A percentile compares a stretch with the other conserved stretches of the same genome.
phyloP scores from a whole-genome alignment of 139 green algal species.

The Eudorina sp. region DNA sequence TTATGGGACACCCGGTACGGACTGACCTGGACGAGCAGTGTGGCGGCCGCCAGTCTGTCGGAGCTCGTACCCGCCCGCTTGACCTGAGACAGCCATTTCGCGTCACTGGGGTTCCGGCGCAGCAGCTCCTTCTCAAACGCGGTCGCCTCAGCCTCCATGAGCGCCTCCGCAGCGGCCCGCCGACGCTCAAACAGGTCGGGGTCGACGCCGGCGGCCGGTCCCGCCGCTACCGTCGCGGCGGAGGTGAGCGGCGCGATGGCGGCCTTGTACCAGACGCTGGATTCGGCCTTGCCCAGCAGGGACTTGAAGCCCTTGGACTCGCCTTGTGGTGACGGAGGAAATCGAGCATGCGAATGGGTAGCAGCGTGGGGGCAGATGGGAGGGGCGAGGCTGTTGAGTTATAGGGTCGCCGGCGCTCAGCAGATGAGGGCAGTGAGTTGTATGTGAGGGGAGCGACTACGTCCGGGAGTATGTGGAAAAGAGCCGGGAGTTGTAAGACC shows the following conservation, averaged over 20 bases:
- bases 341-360: too few relatives aligned
- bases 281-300: conserved; percentile 71
- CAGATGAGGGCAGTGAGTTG: too few relatives aligned
- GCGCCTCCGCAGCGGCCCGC: conserved; percentile 42
- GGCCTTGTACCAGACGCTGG: conserved; percentile 82
- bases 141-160: conserved; percentile 71
- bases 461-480: too few relatives aligned
- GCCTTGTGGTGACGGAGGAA: too few relatives aligned
- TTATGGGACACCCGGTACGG: not conserved
- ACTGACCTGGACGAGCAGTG: conserved; percentile 85
- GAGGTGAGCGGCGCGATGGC: conserved; percentile 57
- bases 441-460: too few relatives aligned
- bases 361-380: too few relatives aligned
- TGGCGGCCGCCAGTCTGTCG: conserved; percentile 89
- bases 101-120: conserved; percentile 67
- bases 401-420: too few relatives aligned
- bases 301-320: conserved; percentile 62
- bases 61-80: conserved; percentile 75
- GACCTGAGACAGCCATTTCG: conserved; percentile 86
- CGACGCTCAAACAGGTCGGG: conserved; percentile 46
- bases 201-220: conserved; percentile 23
- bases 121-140: conserved; percentile 74
- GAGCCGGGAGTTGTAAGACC: too few relatives aligned
- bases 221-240: not conserved
- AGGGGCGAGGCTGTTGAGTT: too few relatives aligned